These are phyloP conservation scores for Urochloa ruziziensis DNA, from an alignment of 176 grass and related monocot genomes.

Conservation along the genomic window DNA sequence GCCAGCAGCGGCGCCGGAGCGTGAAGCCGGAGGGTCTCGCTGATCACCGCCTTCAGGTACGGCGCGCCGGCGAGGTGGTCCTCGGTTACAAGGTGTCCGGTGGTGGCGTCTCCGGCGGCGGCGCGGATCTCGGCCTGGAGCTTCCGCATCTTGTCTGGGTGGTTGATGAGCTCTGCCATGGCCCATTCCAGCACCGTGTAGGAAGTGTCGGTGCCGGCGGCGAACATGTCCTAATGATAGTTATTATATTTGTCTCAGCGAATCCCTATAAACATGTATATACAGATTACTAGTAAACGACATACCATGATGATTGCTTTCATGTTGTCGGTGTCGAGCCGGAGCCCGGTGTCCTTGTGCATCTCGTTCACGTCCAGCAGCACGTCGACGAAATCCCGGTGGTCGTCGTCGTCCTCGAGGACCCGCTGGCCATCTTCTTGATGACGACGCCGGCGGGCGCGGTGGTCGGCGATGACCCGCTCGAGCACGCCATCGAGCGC, in stretches of 20 bases:
- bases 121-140: slow-evolving; percentile 25
- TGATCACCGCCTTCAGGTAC: slow-evolving; percentile 18
- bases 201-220: not conserved
- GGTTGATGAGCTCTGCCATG: slow-evolving; percentile 49
- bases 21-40: slow-evolving; percentile 39
- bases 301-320: slow-evolving; percentile 25
- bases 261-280: too few species aligned
- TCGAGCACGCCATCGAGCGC: slow-evolving; percentile 17
- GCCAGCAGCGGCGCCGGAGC: not conserved
- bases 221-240: too few species aligned
- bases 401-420: not conserved
- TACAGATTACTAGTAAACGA: too few species aligned
- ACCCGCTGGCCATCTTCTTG: too few species aligned
- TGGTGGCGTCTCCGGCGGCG: not conserved
- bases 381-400: slow-evolving; percentile 16
- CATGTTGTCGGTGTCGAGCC: not conserved
- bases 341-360: not conserved
- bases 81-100: slow-evolving; percentile 9
- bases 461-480: not conserved
- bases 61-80: not conserved
- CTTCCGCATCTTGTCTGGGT: slow-evolving; percentile 24
- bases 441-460: too few species aligned
- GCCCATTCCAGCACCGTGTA: slow-evolving; percentile 5
- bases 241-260: too few species aligned
- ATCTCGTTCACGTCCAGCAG: not conserved